Conservation (phyloP, 2,329 filamentous ascomycete species). For the Calonectria pauciramosa region DNA sequence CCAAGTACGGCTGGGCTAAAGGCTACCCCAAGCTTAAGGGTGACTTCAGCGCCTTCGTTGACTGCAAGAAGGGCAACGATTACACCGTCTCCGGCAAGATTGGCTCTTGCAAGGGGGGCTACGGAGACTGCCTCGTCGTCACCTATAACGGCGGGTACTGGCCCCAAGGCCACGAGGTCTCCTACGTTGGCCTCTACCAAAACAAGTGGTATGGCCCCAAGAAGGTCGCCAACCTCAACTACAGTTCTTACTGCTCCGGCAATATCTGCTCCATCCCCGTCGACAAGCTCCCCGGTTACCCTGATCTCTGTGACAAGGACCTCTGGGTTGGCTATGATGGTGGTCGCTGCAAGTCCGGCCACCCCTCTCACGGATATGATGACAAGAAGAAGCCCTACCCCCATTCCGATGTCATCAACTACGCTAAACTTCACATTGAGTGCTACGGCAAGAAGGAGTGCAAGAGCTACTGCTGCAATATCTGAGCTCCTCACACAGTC, state of each 20-base stretch:
- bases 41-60: conserved; percentile 15
- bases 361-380: not conserved
- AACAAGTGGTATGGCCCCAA: conserved; percentile 17
- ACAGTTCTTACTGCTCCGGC: conserved; percentile 33
- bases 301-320: conserved; percentile 29
- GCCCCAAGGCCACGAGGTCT: conserved; percentile 33
- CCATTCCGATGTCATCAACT: conserved; percentile 4
- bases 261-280: conserved; percentile 37
- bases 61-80: conserved; percentile 30
- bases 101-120: conserved; percentile 7
- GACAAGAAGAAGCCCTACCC: not conserved
- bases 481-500: not conserved
- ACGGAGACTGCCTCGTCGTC: conserved; percentile 31
- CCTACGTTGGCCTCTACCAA: conserved; percentile 35
- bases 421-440: conserved; percentile 17
- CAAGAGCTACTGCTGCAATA: conserved; percentile 24
- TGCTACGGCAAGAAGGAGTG: conserved; percentile 25
- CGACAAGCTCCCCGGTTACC: conserved; percentile 36
- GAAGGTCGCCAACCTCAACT: conserved; percentile 34
- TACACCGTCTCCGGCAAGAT: conserved; percentile 37
- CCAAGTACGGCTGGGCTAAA: conserved; percentile 29
- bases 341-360: conserved; percentile 32
- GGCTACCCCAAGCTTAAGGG: conserved; percentile 30
- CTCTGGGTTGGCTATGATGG: conserved; percentile 37
- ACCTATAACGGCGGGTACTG: conserved; percentile 30